Evolutionary conservation across 2,329 filamentous ascomycete genomes (phyloP).

Genomic region (Aureobasidium leucospermi): DNA sequence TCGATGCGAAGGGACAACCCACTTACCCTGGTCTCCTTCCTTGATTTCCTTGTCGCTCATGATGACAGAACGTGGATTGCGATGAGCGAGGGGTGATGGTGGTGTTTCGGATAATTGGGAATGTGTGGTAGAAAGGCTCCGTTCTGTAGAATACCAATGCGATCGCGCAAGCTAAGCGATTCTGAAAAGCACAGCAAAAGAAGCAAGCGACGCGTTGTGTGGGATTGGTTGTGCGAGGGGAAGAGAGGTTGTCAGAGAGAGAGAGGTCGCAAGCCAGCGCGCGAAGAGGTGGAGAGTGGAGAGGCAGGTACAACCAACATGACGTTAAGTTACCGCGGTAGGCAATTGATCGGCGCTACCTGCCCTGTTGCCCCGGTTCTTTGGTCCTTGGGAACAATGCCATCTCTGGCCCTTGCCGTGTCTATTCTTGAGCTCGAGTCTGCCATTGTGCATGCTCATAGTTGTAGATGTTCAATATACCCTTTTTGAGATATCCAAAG

Average conservation of each 20-base stretch:
- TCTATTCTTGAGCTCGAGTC: background rate
- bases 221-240: background rate
- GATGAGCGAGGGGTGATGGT: background rate
- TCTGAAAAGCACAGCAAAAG: background rate
- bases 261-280: background rate
- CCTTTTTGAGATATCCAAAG: background rate
- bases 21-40: constrained; percentile 45
- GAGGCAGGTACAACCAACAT: constrained; percentile 7
- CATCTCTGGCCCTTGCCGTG: background rate
- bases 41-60: constrained; percentile 44
- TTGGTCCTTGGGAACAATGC: constrained; percentile 1
- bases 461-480: background rate
- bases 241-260: constrained; percentile 5
- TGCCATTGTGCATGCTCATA: too few species aligned
- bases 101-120: background rate
- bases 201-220: background rate
- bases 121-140: background rate
- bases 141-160: constrained; percentile 8
- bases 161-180: constrained; percentile 5
- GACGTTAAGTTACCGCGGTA: background rate
- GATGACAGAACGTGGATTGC: background rate
- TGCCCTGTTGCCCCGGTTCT: constrained; percentile 1
- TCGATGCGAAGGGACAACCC: background rate
- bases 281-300: background rate
- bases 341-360: constrained; percentile 6